phyloP scores from a whole-genome alignment of 805 yeast species.

The Zygoascus tannicola region DNA sequence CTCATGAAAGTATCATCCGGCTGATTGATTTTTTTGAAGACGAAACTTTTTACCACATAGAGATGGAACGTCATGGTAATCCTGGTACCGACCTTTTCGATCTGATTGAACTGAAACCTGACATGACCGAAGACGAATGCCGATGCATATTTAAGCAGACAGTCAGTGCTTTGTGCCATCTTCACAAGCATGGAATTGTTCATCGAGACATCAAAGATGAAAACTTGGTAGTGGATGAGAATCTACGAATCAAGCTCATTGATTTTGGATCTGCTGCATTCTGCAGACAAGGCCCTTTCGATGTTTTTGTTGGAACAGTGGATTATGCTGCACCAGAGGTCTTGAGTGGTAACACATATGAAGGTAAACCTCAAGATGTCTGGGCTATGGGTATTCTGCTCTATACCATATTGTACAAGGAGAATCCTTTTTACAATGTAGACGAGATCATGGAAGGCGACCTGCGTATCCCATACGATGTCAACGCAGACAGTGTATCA shows the following conservation, averaged over 20 bases:
- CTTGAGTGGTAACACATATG: slow-evolving; percentile 75
- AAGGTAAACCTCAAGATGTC: slow-evolving; percentile 89
- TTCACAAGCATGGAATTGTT: slow-evolving; percentile 78
- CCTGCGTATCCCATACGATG: slow-evolving; percentile 55
- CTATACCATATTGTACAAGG: slow-evolving; percentile 84
- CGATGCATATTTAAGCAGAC: slow-evolving; percentile 71
- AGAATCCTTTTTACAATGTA: slow-evolving; percentile 90
- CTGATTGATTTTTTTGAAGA: slow-evolving; percentile 91
- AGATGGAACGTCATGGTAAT: slow-evolving; percentile 80
- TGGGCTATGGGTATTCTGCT: slow-evolving; percentile 94
- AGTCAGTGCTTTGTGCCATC: slow-evolving; percentile 66
- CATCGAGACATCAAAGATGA: slow-evolving; percentile 96
- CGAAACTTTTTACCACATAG: slow-evolving; percentile 77
- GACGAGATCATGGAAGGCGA: slow-evolving; percentile 94
- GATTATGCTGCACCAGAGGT: slow-evolving; percentile 99
- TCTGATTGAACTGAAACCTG: slow-evolving; percentile 73
- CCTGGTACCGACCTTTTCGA: slow-evolving; percentile 93
- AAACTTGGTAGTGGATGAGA: slow-evolving; percentile 74
- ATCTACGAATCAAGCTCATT: slow-evolving; percentile 70
- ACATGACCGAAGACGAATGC: slow-evolving; percentile 73
- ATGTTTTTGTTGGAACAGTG: slow-evolving; percentile 93
- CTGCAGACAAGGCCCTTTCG: slow-evolving; percentile 85
- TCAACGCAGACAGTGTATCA: slow-evolving; percentile 49
- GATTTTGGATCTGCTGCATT: slow-evolving; percentile 96
- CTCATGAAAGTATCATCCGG: slow-evolving; percentile 81